Percentiles rank a stretch among this genome's conserved stretches.
phyloP scores from a whole-genome alignment of 768 basidiomycete genomes.

The Cystobasidium onofrii region DNA sequence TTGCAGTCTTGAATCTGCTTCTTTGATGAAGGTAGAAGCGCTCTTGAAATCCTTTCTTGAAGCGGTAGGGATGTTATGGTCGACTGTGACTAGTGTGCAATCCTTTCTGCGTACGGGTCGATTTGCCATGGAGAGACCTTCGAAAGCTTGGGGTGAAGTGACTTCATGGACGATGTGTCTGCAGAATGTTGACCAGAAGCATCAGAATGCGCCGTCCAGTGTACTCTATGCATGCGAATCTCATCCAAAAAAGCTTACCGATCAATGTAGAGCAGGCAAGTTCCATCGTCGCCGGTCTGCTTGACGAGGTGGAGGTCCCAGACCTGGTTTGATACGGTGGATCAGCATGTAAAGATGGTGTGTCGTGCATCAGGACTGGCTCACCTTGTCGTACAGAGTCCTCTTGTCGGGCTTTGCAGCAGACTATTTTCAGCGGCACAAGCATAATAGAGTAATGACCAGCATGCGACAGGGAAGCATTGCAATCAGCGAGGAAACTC shows the following conservation, averaged over 20 bases:
- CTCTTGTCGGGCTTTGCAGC: slow-evolving; percentile 45
- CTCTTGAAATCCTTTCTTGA: slow-evolving; percentile 53
- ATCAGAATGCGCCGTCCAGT: background rate
- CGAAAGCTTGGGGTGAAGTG: slow-evolving; percentile 73
- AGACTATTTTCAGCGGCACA: background rate
- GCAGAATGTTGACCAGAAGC: background rate
- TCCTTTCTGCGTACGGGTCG: slow-evolving; percentile 75
- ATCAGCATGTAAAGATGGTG: background rate
- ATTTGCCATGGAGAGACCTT: slow-evolving; percentile 52
- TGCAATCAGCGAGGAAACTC: background rate
- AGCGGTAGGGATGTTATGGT: slow-evolving; percentile 39
- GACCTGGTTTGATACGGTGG: no score
- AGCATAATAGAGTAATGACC: background rate
- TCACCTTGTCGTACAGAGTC: slow-evolving; percentile 81
- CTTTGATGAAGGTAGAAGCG: slow-evolving; percentile 65
- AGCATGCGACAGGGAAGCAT: background rate
- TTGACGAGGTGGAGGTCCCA: slow-evolving; percentile 95
- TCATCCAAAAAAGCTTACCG: slow-evolving; percentile 28
- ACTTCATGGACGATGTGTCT: slow-evolving; percentile 76
- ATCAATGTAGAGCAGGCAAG: slow-evolving; percentile 49
- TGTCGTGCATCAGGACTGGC: background rate
- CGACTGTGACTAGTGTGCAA: slow-evolving; percentile 29
- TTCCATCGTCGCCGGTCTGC: slow-evolving; percentile 42
- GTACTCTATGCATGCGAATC: no score
- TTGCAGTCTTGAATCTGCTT: slow-evolving; percentile 75